Evolutionary conservation across 2,329 filamentous ascomycete genomes (phyloP).

Genomic region (Myriangium duriaei): DNA sequence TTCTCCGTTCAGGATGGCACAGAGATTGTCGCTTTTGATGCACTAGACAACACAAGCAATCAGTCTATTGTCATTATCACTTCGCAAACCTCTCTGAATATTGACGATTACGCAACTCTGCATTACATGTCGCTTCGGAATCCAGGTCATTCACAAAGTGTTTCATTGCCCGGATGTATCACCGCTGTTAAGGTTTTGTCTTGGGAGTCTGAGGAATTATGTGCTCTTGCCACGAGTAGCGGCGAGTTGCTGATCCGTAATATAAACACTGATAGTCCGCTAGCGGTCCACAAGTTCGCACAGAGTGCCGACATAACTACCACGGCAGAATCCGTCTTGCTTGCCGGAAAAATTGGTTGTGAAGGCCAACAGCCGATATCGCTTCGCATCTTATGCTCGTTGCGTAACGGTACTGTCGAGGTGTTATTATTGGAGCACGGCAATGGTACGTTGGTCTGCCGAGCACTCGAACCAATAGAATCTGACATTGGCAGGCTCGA

Average conservation of each 20-base stretch:
- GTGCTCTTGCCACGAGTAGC: neutral
- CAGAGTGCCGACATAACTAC: neutral
- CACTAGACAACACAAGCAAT: neutral
- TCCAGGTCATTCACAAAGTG: neutral
- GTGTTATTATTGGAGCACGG: slow-evolving; percentile 7
- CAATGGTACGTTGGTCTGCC: too few relatives aligned
- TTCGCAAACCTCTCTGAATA: neutral
- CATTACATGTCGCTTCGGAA: neutral
- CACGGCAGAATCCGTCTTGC: neutral
- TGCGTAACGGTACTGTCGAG: slow-evolving; percentile 20
- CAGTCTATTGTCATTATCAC: neutral
- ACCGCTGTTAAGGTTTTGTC: neutral
- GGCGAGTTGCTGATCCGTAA: neutral
- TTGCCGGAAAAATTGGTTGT: too few relatives aligned
- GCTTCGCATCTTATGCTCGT: neutral
- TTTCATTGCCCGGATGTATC: neutral
- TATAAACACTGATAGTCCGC: neutral
- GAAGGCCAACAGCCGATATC: neutral
- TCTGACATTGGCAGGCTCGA: too few relatives aligned
- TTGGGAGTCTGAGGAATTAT: neutral
- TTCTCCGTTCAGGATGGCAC: neutral
- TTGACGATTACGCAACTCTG: neutral
- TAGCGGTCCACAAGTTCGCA: neutral
- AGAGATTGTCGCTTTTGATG: neutral
- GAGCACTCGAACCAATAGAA: too few relatives aligned